Percentiles rank a stretch among this genome's conserved stretches.
phyloP scores from a whole-genome alignment of 2,329 filamentous ascomycete species.

The Rhexocercosporidium sp. region DNA sequence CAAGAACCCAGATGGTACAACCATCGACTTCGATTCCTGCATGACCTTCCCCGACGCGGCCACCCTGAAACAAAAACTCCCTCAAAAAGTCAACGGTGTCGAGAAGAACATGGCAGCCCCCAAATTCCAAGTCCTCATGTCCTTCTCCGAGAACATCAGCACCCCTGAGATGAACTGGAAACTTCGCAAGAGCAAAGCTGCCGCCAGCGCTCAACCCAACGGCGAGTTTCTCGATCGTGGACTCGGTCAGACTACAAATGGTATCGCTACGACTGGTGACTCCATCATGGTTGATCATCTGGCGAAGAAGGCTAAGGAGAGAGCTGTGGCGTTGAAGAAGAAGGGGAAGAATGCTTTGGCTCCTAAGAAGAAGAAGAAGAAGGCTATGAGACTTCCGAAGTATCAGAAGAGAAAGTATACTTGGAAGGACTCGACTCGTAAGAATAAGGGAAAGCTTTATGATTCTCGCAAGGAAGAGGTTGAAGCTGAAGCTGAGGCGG shows the following conservation, averaged over 20 bases:
- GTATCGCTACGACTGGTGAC: neutral
- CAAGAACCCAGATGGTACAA: neutral
- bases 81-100: neutral
- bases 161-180: neutral
- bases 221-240: too few relatives aligned
- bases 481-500: neutral
- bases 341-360: neutral
- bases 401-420: constrained; percentile 4
- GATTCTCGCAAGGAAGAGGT: neutral
- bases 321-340: neutral
- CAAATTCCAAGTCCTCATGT: neutral
- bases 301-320: neutral
- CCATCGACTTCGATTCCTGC: neutral
- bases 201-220: neutral
- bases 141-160: neutral
- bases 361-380: neutral
- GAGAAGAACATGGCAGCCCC: neutral
- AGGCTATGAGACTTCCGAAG: neutral
- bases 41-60: neutral
- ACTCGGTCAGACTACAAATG: neutral
- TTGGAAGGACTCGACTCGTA: neutral
- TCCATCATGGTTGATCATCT: neutral
- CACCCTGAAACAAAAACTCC: neutral
- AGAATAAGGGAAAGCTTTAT: constrained; percentile 5
- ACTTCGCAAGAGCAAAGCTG: neutral